Evolutionary conservation across 1,284 basidiomycete genomes (phyloP), one percentile per base, ranked within the genome.

Genomic region (Moniliella sp.): DNA sequence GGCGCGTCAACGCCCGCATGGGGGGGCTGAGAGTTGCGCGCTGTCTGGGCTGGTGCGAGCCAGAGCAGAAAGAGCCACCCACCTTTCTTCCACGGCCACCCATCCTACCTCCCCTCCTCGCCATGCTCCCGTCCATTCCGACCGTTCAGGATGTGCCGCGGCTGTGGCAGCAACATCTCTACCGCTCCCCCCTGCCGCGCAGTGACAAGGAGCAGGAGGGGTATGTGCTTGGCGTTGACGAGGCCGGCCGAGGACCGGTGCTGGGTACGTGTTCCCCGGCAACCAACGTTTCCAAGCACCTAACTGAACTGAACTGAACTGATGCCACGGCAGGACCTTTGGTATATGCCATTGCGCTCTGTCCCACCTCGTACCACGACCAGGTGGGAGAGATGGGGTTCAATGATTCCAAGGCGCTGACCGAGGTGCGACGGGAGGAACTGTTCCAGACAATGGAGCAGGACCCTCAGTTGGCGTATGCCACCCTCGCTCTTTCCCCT

Each of bases 321-420:
- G 21, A 23, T n/a, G 21, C 21, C 21, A 7, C 3, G 9, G n/a
- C 45, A 64, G 68, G 69, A 2, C 88, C 88, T 0, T 71, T 94
- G 44, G 88, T 97, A 0, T 97, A 97, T 52, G 88, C 80, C 1
- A 73, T 88, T 15, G 83, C 88, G 0, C 94, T 83, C 60, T 94
- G 86, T 49, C 80, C 82, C 0, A 65, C 70, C 3, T 65, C 73
- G 7, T 93, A 28, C 15, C 69, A 75, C 46, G 71, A 76, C 5
- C 62, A 72, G 9, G 63, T 97, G 30, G 74, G 81, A 30, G 61
- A 67, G 4, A 68, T 94, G 3, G 88, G 88, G 0, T 97, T 94
- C 60, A 82, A 41, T 80, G 81, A 97, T 63, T 94, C 88, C 4
- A 97, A 97, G 61, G 78, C 78, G 0, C 65, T 97, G 41, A 80